Conservation (phyloP, 306 rosid species). For the Rubus idaeus region DNA sequence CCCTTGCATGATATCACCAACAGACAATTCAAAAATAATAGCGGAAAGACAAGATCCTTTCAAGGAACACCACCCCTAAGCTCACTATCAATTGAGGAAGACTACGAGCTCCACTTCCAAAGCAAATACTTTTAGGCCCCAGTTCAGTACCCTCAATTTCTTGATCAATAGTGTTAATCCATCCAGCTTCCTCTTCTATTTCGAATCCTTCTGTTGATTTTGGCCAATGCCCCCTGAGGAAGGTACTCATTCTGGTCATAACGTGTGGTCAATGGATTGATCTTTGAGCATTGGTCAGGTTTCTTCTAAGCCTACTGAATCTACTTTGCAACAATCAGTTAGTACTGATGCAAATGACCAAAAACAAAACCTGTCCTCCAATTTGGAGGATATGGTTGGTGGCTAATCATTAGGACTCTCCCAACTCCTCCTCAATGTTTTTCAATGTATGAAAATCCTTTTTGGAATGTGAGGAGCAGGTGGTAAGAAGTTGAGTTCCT, state of each 20-base stretch:
- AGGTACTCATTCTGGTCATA: background rate
- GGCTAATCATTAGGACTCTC: background rate
- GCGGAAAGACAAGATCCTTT: background rate
- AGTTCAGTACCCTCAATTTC: background rate
- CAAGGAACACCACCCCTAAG: background rate
- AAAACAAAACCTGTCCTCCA: background rate
- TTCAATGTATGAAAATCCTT: background rate
- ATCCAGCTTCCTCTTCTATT: background rate
- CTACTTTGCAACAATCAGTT: background rate
- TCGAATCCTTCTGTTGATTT: background rate
- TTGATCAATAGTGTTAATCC: background rate
- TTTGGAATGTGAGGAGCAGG: background rate
- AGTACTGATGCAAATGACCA: too few species aligned
- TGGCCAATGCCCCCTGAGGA: background rate
- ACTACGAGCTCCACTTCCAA: background rate
- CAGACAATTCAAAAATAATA: too few species aligned
- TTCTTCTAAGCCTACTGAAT: background rate
- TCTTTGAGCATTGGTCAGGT: background rate
- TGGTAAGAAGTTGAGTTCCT: background rate
- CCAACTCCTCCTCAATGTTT: background rate
- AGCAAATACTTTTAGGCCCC: background rate
- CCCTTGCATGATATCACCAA: background rate
- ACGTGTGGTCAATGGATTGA: background rate
- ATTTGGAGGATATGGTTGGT: background rate
- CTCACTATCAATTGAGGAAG: background rate